A percentile compares a stretch with the other conserved stretches of the same genome.
phyloP scores from a whole-genome alignment of 2,329 filamentous ascomycete species.

The Xylariaceae sp. region DNA sequence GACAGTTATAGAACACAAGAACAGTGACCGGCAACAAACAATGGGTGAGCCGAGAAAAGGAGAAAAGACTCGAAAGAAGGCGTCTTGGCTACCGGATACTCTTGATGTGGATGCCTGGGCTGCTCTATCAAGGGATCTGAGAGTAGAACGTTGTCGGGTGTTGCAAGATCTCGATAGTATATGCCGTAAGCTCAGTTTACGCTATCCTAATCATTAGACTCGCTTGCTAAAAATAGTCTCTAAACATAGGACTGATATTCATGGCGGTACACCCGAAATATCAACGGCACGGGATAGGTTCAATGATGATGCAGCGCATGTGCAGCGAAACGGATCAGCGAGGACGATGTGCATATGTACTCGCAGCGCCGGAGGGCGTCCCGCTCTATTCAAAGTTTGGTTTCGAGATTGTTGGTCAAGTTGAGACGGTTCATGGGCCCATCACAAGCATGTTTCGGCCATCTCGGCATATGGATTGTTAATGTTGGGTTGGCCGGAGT shows the following conservation, averaged over 20 bases:
- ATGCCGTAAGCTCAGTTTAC: conserved; percentile 15
- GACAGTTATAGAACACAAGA: conserved; percentile 15
- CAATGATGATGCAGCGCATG: conserved; percentile 18
- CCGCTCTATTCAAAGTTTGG: conserved; percentile 18
- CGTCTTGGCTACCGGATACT: conserved; percentile 10
- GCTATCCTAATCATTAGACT: conserved; percentile 10
- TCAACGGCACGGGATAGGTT: conserved; percentile 19
- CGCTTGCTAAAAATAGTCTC: conserved; percentile 9
- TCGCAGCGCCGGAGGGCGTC: conserved; percentile 18
- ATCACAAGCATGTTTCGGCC: conserved; percentile 21
- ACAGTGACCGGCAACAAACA: conserved; percentile 8
- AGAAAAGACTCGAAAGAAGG: conserved; percentile 11
- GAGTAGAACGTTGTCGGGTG: conserved; percentile 12
- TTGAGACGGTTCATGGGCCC: conserved; percentile 14
- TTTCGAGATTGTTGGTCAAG: conserved; percentile 18
- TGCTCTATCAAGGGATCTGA: conserved; percentile 13
- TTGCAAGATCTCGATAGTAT: conserved; percentile 15
- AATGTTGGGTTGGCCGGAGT: conserved; percentile 5
- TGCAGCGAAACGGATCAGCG: conserved; percentile 18
- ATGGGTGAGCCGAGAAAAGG: conserved; percentile 8
- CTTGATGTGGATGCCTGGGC: conserved; percentile 15
- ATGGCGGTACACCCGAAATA: conserved; percentile 17
- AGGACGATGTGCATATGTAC: conserved; percentile 19
- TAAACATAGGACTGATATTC: conserved; percentile 16
- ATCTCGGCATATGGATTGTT: conserved; percentile 11